These are phyloP conservation scores for Eucalyptus decipiens DNA, from an alignment of 345 rosid genomes.

Conservation along the genomic window DNA sequence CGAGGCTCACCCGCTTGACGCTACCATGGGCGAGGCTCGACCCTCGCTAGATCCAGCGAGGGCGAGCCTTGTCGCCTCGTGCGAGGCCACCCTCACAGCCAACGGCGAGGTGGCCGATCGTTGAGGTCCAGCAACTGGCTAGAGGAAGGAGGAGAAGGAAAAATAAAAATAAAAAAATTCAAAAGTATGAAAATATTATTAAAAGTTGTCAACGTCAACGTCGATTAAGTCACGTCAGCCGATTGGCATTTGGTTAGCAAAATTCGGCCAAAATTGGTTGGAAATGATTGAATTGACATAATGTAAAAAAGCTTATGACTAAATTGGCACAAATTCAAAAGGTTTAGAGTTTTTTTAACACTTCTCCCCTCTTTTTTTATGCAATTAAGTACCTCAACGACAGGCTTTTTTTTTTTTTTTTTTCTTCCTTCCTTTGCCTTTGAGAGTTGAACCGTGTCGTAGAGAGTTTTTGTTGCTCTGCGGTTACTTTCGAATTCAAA, in stretches of 20 bases:
- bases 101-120: accelerated
- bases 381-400: neutral
- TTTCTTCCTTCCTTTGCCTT: neutral
- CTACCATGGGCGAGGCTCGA: too few relatives aligned
- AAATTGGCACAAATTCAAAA: too few relatives aligned
- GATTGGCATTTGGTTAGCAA: too few relatives aligned
- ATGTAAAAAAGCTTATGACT: too few relatives aligned
- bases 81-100: accelerated
- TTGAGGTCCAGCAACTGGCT: accelerated
- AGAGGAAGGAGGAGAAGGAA: too few relatives aligned
- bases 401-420: neutral
- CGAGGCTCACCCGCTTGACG: accelerated
- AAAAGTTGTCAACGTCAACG: accelerated
- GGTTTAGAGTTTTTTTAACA: too few relatives aligned
- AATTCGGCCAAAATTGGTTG: accelerated
- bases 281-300: too few relatives aligned
- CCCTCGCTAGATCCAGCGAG: too few relatives aligned
- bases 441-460: neutral
- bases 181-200: too few relatives aligned
- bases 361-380: neutral
- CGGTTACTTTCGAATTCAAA: neutral
- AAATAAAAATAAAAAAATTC: too few relatives aligned
- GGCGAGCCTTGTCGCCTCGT: too few relatives aligned
- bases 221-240: accelerated
- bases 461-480: neutral